These are phyloP conservation scores for Cicer yamashitae DNA, from an alignment of 306 rosid genomes.

Conservation along the genomic window DNA sequence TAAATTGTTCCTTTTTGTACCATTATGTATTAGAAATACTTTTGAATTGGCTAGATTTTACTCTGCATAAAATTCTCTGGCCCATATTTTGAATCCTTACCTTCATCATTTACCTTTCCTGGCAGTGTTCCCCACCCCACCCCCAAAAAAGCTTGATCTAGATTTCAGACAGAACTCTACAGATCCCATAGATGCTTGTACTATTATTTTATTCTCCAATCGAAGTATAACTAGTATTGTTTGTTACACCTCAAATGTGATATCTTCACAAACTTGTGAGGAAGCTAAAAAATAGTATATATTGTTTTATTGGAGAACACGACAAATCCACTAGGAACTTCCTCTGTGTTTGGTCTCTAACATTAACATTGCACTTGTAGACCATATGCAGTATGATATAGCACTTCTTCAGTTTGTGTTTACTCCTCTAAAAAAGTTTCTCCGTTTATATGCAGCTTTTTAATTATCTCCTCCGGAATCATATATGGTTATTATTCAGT, in stretches of 20 bases:
- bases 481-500: conserved; percentile 84
- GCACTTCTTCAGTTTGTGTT: neutral
- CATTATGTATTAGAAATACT: neutral
- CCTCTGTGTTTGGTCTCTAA: neutral
- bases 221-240: neutral
- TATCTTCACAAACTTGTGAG: neutral
- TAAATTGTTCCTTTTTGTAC: conserved; percentile 18
- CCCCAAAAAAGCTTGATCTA: neutral
- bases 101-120: neutral
- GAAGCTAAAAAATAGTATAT: neutral
- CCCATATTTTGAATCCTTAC: neutral
- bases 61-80: neutral
- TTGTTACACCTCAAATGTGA: neutral
- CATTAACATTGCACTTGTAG: conserved; percentile 6
- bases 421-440: neutral
- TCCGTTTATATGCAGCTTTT: conserved; percentile 62
- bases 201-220: conserved; percentile 7
- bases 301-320: neutral
- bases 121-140: neutral
- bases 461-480: conserved; percentile 71
- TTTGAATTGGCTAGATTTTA: neutral
- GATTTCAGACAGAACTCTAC: neutral
- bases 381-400: neutral
- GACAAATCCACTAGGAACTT: conserved; percentile 5
- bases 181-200: neutral